Base-by-base conservation (phyloP, 2,329 filamentous ascomycete species). In the Phyllosticta citriasiana region DNA sequence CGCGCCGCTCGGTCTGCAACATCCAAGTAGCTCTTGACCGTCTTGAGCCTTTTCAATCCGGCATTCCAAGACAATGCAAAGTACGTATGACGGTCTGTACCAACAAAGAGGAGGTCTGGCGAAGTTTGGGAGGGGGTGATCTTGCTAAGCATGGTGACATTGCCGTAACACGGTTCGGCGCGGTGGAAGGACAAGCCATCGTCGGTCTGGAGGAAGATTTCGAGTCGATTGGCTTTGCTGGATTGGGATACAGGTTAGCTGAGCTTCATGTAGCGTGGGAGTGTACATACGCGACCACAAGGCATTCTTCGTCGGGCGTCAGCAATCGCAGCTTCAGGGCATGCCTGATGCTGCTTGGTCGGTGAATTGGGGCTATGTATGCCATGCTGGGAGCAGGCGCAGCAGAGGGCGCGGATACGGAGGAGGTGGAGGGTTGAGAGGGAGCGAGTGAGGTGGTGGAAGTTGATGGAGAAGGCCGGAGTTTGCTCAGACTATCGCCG, bases 311-410 rank as follows among this genome's bases (percentile, higher is more conserved):
- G 57, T 89, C 84, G 4, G 84, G 77, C 53, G 84, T 82, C 57
- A 96, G 79, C 68, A 97, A 87, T 67, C 85, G 86, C 63, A 93
- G 82, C 71, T 88, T 89, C 66, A 97, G 74, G 14, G 92, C 93
- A 82, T 96, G 89, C 60, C 92, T 86, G 65, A 97, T 86, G 78
- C 91, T 96, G 73, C 90, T 97, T 25, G 94, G 88, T 68, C 87
- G 84, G 74, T 99, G 94, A 62, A 99, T 94, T 50, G 94, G 92
- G 64, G 91, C 91, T 69, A 99, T 80, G 74, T 97, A 99, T 58
- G 94, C 89, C 94, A 99, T 99, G 63, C 50, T 70, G 60, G 47
- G 52, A 51, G 27, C 55, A 47, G 19, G 25, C 26, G 56, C 53
- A 51, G 56, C 24, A 40, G 10, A 47, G 16, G n/a, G 55, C 55